Evolutionary conservation across 805 yeast species (phyloP), one percentile per base, ranked within the genome.

Genomic region (Monosporozyma siamensis): DNA sequence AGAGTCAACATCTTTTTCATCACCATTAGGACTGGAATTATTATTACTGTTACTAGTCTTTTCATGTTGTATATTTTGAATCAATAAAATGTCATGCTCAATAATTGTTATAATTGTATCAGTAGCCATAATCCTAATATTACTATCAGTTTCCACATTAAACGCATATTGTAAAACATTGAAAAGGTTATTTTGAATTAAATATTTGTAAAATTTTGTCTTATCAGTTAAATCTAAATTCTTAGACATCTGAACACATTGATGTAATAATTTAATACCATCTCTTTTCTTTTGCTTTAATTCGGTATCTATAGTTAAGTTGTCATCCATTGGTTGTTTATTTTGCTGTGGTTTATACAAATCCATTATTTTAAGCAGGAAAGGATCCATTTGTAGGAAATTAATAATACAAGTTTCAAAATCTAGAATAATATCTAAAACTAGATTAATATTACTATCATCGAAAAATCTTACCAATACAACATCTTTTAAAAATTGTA

Each of bases 401-500:
- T 59, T 63, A 26, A 63, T 58, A 12, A 61, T 53, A 43, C 62
- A 58, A 2, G 58, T 52, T 44, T 61, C 61, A 6, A 58, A 49
- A 46, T 58, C 64, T 32, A 56, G 42, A 6, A 61, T 54, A 14
- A 59, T 53, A 27, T 61, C 76, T 14, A 80, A 67, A 29, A 92
- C 70, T 45, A 82, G 66, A 47, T 74, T 75, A 54, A 80, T 77
- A 4, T 88, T 74, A 35, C 80, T 75, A 57, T 90, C 97, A 58
- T 90, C 97, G 38, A 90, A 59, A 34, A 81, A 65, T 41, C 95
- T 68, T 3, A 92, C 89, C 22, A 90, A 64, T 1, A 85, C 94
- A 15, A 86, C 94, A 59, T 90, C 96, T 58, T 83, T 83, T 39
- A 92, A 66, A 58, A 84, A 86, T 54, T 82, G 89, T 43, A 88